A percentile compares a stretch with the other conserved stretches of the same genome.
Conservation (phyloP, 2,329 filamentous ascomycete species). For the Elsinoe fawcettii region DNA sequence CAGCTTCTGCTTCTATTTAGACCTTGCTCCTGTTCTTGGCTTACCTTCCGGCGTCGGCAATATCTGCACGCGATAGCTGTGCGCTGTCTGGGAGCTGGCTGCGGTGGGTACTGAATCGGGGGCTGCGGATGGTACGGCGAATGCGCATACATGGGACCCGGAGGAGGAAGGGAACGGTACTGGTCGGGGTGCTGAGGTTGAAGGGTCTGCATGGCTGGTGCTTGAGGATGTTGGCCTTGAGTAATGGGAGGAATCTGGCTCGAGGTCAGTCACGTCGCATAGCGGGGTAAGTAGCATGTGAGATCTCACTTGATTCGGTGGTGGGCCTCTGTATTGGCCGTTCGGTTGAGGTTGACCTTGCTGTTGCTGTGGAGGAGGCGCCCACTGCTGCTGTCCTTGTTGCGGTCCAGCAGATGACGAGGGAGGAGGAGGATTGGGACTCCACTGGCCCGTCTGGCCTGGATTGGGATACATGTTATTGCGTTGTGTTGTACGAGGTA, state of each 20-base stretch:
- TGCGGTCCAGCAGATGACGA: constrained; percentile 19
- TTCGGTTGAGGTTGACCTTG: constrained; percentile 25
- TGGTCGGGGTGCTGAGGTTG: constrained; percentile 39
- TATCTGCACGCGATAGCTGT: constrained; percentile 56
- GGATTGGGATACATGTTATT: constrained; percentile 21
- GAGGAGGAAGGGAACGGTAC: constrained; percentile 39
- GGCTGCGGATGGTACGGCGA: constrained; percentile 36
- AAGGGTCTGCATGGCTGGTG: constrained; percentile 38
- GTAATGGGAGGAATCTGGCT: constrained; percentile 30
- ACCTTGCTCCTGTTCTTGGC: constrained; percentile 9
- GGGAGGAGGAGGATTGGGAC: constrained; percentile 22
- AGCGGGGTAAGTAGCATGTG: not conserved
- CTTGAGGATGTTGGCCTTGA: constrained; percentile 28
- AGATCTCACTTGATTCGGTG: constrained; percentile 23
- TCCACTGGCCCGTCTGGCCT: constrained; percentile 21
- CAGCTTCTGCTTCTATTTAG: not conserved
- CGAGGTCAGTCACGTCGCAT: constrained; percentile 5
- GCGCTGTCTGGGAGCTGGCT: constrained; percentile 51
- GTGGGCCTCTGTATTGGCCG: constrained; percentile 27
- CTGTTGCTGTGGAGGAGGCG: constrained; percentile 25
- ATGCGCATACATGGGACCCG: constrained; percentile 38
- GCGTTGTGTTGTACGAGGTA: not conserved
- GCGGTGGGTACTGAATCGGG: constrained; percentile 36
- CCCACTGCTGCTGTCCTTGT: constrained; percentile 22
- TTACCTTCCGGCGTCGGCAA: constrained; percentile 52